phyloP scores from a whole-genome alignment of 192 early-diverging fungal genomes.

The Coemansia sp. region DNA sequence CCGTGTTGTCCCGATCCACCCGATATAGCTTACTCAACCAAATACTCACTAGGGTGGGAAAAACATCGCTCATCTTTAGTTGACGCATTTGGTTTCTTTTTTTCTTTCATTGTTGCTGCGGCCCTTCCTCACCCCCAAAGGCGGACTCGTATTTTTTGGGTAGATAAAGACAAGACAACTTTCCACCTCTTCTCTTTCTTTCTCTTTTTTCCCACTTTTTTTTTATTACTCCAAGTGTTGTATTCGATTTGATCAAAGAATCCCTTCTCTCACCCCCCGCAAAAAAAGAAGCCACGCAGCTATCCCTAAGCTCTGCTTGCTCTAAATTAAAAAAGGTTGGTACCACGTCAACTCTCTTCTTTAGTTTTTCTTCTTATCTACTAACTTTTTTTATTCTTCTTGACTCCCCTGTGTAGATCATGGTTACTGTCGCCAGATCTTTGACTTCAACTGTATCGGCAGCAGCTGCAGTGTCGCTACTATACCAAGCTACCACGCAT shows the following conservation, averaged over 20 bases:
- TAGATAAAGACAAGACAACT: no score
- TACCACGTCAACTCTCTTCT: not conserved
- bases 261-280: not conserved
- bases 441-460: not conserved
- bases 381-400: not conserved
- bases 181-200: not conserved
- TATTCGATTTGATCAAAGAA: not conserved
- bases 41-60: no score
- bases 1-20: no score
- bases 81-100: no score
- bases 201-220: no score
- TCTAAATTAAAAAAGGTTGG: no score
- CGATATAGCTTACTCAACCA: no score
- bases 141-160: no score
- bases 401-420: not conserved
- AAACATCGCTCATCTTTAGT: no score
- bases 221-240: not conserved
- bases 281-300: not conserved
- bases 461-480: conserved; percentile 2
- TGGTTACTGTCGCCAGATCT: not conserved
- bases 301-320: not conserved
- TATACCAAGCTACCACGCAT: not conserved
- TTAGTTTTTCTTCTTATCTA: not conserved
- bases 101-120: no score
- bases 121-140: no score